Evolutionary conservation across 2,329 filamentous ascomycete genomes (phyloP).

Genomic region (Grosmannia serpens): DNA sequence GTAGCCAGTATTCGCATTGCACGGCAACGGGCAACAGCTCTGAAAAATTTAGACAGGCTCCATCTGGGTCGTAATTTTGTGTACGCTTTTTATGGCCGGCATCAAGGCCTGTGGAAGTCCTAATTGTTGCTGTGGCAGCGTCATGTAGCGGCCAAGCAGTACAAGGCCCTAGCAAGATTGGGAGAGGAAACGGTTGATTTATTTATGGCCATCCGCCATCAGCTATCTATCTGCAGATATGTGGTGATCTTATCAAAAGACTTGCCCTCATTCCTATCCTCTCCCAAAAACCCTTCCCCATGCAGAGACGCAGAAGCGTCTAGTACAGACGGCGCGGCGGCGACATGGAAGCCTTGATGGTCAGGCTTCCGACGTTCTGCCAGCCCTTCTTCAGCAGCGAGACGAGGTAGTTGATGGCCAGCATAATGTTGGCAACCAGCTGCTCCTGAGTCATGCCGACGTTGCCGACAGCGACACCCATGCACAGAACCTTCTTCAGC

Average conservation of each 20-base stretch:
- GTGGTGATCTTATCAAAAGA: neutral
- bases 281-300: neutral
- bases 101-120: too few species aligned
- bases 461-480: constrained; percentile 98
- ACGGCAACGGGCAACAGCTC: too few species aligned
- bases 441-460: constrained; percentile 95
- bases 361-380: constrained; percentile 99
- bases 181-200: neutral
- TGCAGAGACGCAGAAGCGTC: constrained; percentile 9
- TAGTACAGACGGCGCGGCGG: constrained; percentile 98
- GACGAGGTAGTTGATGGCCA: constrained; percentile 99
- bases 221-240: neutral
- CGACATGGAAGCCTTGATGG: constrained; percentile 99
- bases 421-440: constrained; percentile 97
- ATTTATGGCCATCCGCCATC: neutral
- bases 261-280: neutral
- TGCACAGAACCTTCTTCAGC: constrained; percentile 99
- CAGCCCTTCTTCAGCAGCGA: constrained; percentile 99
- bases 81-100: too few species aligned
- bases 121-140: too few species aligned
- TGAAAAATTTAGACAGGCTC: too few species aligned
- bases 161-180: too few species aligned
- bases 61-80: too few species aligned
- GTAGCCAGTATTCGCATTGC: too few species aligned
- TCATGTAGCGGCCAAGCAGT: too few species aligned